Evolutionary conservation across 2,329 filamentous ascomycete species (phyloP).

Genomic region (Clonostachys rhizophaga): DNA sequence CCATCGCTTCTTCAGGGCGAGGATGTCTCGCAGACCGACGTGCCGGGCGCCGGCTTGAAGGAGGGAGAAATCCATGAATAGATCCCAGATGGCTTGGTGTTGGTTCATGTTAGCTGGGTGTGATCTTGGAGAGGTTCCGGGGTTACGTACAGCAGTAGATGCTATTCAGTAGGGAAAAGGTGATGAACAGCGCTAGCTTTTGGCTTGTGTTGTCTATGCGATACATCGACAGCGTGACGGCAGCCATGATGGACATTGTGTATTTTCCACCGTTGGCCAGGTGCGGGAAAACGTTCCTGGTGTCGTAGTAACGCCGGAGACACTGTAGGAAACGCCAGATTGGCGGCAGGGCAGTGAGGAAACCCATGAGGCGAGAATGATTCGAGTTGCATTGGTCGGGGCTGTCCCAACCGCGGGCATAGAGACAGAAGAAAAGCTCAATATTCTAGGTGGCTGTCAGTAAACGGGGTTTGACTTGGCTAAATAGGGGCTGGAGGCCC

Average conservation of each 20-base stretch:
- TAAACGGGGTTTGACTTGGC: neutral
- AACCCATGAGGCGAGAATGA: slow-evolving; percentile 78
- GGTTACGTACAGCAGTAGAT: slow-evolving; percentile 67
- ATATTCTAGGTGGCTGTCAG: slow-evolving; percentile 60
- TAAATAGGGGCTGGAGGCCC: neutral
- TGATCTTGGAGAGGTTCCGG: neutral
- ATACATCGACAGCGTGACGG: slow-evolving; percentile 76
- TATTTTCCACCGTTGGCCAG: slow-evolving; percentile 93
- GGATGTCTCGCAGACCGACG: slow-evolving; percentile 67
- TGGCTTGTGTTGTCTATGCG: slow-evolving; percentile 60
- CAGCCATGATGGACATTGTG: slow-evolving; percentile 74
- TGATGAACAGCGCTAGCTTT: slow-evolving; percentile 69
- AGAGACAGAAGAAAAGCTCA: slow-evolving; percentile 91
- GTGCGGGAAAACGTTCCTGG: slow-evolving; percentile 84
- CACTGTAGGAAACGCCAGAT: slow-evolving; percentile 93
- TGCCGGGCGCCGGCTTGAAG: slow-evolving; percentile 69
- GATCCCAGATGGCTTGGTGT: slow-evolving; percentile 72
- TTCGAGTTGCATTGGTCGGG: slow-evolving; percentile 79
- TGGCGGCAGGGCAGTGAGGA: slow-evolving; percentile 76
- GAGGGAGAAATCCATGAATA: slow-evolving; percentile 96
- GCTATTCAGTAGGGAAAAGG: slow-evolving; percentile 75
- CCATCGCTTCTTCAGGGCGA: slow-evolving; percentile 75
- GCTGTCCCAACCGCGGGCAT: slow-evolving; percentile 71
- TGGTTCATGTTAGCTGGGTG: neutral
- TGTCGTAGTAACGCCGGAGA: slow-evolving; percentile 83